Base-by-base conservation (phyloP, 2,329 filamentous ascomycete genomes). In the Phyllosticta paracitricarpa region DNA sequence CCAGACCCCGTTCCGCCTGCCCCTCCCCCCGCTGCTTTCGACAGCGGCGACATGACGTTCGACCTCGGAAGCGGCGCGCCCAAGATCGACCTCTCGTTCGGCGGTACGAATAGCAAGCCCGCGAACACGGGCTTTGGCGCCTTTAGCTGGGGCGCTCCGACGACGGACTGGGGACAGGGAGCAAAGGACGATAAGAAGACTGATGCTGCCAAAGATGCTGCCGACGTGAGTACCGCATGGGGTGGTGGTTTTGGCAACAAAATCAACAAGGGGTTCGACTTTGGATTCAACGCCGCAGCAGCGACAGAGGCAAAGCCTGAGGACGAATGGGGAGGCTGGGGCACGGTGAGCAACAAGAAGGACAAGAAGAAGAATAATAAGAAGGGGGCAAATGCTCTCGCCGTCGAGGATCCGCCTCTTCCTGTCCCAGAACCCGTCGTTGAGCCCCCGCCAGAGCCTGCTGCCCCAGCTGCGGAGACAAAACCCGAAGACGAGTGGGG, bases 61-160 rank as follows among this genome's bases (percentile, higher is more conserved):
- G 75, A 79, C 67, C 69, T 79, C 65, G 71, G 79, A 71, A 69
- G 70, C 30, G 68, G 70, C 33, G 58, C 53, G 25, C 78, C 78
- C 24, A 78, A 79, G 68, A 73, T 80, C 65, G 76, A 79, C 63
- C 70, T 80, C 63, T 75, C 74, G 63, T 77, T 79, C 64, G 75
- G 74, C 54, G 69, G 70, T 56, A 65, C 68, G 24, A 65, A 64
- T 22, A 63, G 63, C 53, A 59, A 59, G 52, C 40, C 40, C 7
- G 52, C 56, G 22, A 53, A 54, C 57, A 51, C 30, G 70, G 68
- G 66, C 64, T 60, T 68, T 33, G 68, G 64, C 54, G 70, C 72
- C 64, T 75, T 74, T 54, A 68, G 70, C 22, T 74, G 74, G 54
- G 70, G 73, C 59, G 67, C 67, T 2, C 4, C 40, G 40, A 48